Percentiles rank a stretch among this genome's conserved stretches.
Evolutionary conservation across 169 alveolate species (phyloP).

Genomic region (Plasmodium sp.): DNA sequence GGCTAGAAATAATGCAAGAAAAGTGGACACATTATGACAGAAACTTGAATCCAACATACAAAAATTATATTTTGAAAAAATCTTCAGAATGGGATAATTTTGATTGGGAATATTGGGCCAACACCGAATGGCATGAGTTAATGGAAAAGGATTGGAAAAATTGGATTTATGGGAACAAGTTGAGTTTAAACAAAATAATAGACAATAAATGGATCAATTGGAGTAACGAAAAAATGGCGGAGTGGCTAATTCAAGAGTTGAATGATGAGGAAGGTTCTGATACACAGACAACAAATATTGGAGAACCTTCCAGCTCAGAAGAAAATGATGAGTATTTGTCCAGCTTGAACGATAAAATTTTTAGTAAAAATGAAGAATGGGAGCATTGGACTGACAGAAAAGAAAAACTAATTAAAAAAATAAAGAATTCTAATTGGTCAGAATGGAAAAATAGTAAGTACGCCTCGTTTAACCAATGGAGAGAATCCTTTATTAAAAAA

Average conservation of each 20-base stretch:
- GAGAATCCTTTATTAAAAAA: neutral
- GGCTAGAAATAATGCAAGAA: neutral
- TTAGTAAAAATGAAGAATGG: neutral
- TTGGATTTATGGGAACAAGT: neutral
- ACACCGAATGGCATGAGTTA: neutral
- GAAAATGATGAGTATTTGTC: neutral
- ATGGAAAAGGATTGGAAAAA: conserved; percentile 1
- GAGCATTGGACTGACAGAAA: neutral
- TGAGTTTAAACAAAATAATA: neutral
- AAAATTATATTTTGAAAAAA: neutral
- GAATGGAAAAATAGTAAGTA: neutral
- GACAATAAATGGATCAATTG: neutral
- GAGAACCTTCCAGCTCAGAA: neutral
- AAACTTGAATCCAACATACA: neutral
- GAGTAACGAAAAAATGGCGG: neutral
- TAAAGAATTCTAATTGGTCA: neutral
- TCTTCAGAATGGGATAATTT: neutral
- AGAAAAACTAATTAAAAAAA: neutral
- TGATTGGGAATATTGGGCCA: conserved; percentile 1
- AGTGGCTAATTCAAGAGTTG: neutral
- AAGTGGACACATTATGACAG: conserved; percentile 2
- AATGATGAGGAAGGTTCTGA: neutral
- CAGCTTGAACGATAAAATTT: neutral
- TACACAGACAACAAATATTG: neutral
- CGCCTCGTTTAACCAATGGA: neutral